Evolutionary conservation across 2,329 filamentous ascomycete species (phyloP).

Genomic region (Botrytis sinoallii): DNA sequence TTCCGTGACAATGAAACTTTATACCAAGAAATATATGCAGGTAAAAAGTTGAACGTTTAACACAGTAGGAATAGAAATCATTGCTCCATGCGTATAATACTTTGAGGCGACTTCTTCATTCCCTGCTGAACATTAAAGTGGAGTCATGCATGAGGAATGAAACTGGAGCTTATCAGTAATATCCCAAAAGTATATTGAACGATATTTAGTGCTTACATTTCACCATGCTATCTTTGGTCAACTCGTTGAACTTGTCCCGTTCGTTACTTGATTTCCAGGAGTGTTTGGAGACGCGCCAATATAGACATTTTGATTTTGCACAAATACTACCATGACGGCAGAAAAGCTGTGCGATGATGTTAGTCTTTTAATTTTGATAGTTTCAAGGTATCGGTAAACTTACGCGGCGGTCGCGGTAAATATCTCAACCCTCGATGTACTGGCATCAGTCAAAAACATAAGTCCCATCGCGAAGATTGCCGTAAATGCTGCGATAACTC

Average conservation of each 20-base stretch:
- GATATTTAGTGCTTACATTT: neutral
- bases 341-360: slow-evolving; percentile 21
- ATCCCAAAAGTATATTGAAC: too few relatives aligned
- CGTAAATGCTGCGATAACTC: slow-evolving; percentile 25
- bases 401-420: slow-evolving; percentile 32
- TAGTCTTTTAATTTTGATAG: neutral
- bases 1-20: neutral
- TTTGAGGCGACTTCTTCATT: neutral
- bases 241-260: neutral
- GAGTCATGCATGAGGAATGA: neutral
- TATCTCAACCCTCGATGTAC: slow-evolving; percentile 26
- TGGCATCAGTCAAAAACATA: slow-evolving; percentile 22
- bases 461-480: slow-evolving; percentile 26
- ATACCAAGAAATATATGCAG: neutral
- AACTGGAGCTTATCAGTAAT: neutral
- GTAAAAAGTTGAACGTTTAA: neutral
- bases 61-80: neutral
- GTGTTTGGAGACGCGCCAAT: neutral
- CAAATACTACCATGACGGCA: slow-evolving; percentile 28
- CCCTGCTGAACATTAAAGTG: neutral
- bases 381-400: slow-evolving; percentile 10
- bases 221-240: neutral
- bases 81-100: neutral
- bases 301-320: slow-evolving; percentile 24
- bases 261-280: neutral